Conservation (phyloP, 2,329 filamentous ascomycete species). For the Furcasterigmium furcatum region DNA sequence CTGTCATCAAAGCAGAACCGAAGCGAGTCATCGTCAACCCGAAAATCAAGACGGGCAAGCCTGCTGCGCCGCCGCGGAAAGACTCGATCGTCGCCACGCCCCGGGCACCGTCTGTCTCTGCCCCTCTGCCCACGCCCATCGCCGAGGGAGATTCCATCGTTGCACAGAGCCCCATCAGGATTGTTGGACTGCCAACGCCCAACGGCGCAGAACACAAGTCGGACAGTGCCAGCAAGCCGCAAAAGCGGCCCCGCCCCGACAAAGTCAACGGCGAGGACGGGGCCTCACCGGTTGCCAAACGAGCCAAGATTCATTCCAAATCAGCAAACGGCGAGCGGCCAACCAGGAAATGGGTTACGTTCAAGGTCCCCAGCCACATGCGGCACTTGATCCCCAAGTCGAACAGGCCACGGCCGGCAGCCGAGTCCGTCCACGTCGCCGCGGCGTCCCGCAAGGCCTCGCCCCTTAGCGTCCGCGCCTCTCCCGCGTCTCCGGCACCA, state of each 20-base stretch:
- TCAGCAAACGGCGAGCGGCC: background rate
- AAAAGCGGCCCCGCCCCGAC: slow-evolving; percentile 33
- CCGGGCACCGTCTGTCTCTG: slow-evolving; percentile 1
- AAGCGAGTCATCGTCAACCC: slow-evolving; percentile 22
- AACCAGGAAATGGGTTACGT: background rate
- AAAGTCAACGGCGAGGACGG: slow-evolving; percentile 29
- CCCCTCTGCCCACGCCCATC: slow-evolving; percentile 5
- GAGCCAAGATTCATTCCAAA: slow-evolving; percentile 25
- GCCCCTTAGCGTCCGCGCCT: slow-evolving; percentile 8
- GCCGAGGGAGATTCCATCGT: slow-evolving; percentile 12
- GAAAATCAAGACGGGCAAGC: slow-evolving; percentile 32
- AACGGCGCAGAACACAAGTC: slow-evolving; percentile 5
- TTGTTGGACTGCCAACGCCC: background rate
- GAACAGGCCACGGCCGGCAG: slow-evolving; percentile 11
- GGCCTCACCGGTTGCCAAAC: slow-evolving; percentile 30
- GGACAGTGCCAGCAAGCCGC: slow-evolving; percentile 15
- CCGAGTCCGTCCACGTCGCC: slow-evolving; percentile 7
- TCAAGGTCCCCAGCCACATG: background rate
- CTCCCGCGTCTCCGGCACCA: slow-evolving; percentile 22
- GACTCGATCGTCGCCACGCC: background rate
- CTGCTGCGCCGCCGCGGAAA: slow-evolving; percentile 5
- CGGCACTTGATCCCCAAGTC: too few relatives aligned
- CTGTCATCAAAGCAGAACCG: slow-evolving; percentile 9
- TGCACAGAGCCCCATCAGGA: slow-evolving; percentile 3
- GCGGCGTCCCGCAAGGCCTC: slow-evolving; percentile 5